Base-by-base conservation (phyloP, 2,329 filamentous ascomycete species). In the Thermoascus crustaceus region DNA sequence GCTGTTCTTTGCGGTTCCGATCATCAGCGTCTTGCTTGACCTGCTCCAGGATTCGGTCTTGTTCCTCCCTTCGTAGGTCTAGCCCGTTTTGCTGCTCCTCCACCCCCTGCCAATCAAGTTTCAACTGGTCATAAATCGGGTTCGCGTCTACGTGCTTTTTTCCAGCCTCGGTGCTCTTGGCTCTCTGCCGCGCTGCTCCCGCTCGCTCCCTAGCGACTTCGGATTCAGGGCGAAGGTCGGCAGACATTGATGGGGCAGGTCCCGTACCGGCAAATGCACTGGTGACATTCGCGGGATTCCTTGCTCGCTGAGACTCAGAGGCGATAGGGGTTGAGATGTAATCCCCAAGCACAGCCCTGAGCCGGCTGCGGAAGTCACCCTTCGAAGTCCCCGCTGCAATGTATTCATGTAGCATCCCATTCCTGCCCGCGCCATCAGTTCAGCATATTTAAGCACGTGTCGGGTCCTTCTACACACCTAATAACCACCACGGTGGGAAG, bases 401-500 rank as follows among this genome's bases (percentile, higher is more conserved):
- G 55, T 88, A 87, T 56, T 89, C 81, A 51, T 82, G 79, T 9
- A 94, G 65, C 42, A 83, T 75, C 6, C 82, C 85, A 59, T 86
- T 82, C 53, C 76, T 79, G 45, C 24, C n/a, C 8, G n/a, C 7
- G 6, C 18, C 8, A 18, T 37, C 25, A 37, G 32, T 30, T 30
- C 8, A 6, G 9, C 8, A 4, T 29, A 2, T 5, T 16, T 13
- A 9, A 4, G 11, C 11, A 11, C 22, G 7, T 3, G n/a, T 17
- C 9, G n/a, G 7, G 9, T 41, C 20, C 11, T 29, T 18, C 41
- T 7, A 53, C 71, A 34, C 65, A 81, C 75, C 80, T 77, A 48
- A 94, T 88, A 13, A 93, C 68, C 10, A 94, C 73, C 6, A 94
- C 63, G 1, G 82, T 82, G 0, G 89, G 88, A n/a, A 78, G 77